These are phyloP conservation scores for Ceratopteris richardii DNA, from an alignment of 75 land plant genomes.

Conservation along the genomic window DNA sequence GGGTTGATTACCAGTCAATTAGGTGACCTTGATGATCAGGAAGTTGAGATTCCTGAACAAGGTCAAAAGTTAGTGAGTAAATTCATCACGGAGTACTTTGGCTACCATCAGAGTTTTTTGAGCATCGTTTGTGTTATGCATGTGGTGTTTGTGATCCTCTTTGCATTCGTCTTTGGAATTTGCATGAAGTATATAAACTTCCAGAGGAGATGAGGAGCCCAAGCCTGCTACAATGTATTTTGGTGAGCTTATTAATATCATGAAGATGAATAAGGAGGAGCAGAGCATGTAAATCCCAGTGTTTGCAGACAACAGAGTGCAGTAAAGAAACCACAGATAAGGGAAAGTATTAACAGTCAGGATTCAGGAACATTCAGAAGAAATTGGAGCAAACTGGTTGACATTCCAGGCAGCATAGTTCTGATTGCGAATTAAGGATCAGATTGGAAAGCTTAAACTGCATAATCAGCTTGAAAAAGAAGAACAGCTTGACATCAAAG, in stretches of 20 bases:
- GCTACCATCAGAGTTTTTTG: constrained; percentile 51
- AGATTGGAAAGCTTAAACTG: no score
- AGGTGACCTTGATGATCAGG: constrained; percentile 11
- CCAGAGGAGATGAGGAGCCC: constrained; percentile 50
- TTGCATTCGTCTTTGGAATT: constrained; percentile 62
- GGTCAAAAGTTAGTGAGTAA: background rate
- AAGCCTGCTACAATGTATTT: no score
- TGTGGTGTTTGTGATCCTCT: constrained; percentile 40
- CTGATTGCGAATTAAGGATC: no score
- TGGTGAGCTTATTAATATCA: no score
- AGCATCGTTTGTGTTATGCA: constrained; percentile 40
- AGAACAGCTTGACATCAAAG: no score
- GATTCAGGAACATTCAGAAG: no score
- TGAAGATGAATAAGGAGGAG: background rate
- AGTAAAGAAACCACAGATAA: no score
- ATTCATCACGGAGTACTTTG: constrained; percentile 43
- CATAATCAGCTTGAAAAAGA: no score
- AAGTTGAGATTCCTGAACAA: background rate
- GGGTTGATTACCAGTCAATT: constrained; percentile 52
- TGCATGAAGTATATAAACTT: constrained; percentile 72
- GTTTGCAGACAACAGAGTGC: no score
- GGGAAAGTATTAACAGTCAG: no score
- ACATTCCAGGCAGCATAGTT: no score
- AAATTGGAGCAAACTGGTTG: no score
- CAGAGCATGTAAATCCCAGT: background rate